Conservation (phyloP, 2,329 filamentous ascomycete genomes). For the Hypocreales sp. region DNA sequence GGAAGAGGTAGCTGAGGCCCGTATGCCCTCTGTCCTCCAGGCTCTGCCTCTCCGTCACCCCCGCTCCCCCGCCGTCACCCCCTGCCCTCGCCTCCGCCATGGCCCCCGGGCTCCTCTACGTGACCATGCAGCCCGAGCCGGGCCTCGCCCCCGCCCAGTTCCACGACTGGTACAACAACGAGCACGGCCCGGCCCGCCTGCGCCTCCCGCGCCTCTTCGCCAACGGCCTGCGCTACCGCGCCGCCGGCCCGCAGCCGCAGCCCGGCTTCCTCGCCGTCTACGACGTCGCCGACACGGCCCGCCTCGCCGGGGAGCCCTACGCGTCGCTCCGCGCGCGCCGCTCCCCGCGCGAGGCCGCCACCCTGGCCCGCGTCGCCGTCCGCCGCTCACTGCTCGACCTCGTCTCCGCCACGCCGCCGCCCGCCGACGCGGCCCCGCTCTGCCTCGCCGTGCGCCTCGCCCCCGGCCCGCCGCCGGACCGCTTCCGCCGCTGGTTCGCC, state of each 20-base stretch:
- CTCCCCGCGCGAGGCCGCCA: constrained; percentile 35
- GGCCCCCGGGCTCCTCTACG: constrained; percentile 53
- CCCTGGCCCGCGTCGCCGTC: constrained; percentile 44
- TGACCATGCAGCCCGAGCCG: constrained; percentile 69
- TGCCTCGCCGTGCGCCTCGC: constrained; percentile 46
- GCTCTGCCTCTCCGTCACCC: no score
- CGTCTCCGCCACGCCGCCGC: constrained; percentile 36
- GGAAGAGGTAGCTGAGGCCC: no score
- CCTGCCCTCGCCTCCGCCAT: no score
- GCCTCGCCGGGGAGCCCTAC: constrained; percentile 57
- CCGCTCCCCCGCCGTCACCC: no score
- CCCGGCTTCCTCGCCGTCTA: constrained; percentile 63
- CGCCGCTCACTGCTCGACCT: constrained; percentile 57
- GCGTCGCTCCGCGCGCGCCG: constrained; percentile 44
- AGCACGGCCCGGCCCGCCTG: constrained; percentile 71
- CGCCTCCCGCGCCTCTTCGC: constrained; percentile 56
- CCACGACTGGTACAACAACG: constrained; percentile 90
- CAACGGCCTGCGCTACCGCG: constrained; percentile 68
- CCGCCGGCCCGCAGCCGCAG: constrained; percentile 41
- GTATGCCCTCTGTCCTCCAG: no score
- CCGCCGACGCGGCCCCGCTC: constrained; percentile 41
- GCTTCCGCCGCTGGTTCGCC: constrained; percentile 52
- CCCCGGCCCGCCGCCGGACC: constrained; percentile 35
- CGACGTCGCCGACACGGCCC: constrained; percentile 62
- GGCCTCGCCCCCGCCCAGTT: constrained; percentile 54